Conservation (phyloP, 2,329 filamentous ascomycete species). For the Alternaria sp. region DNA sequence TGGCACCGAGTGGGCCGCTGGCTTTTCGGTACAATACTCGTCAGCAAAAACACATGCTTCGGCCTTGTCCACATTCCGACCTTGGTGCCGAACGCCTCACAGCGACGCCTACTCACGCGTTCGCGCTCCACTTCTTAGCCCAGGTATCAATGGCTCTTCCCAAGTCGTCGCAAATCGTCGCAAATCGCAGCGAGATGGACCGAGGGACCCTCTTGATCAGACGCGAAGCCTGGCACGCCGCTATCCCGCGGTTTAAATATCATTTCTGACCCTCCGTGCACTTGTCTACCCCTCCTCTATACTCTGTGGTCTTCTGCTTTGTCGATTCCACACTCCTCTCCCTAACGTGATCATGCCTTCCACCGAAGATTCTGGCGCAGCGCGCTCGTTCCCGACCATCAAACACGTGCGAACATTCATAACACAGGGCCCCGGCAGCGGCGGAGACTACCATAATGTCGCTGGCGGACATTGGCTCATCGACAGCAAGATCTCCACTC, state of each 20-base stretch:
- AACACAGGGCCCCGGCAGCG: conserved; percentile 65
- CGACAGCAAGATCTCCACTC: conserved; percentile 89
- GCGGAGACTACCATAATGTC: conserved; percentile 86
- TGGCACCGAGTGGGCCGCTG: conserved; percentile 3
- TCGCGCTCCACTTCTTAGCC: conserved; percentile 27
- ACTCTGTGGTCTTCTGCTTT: conserved; percentile 4
- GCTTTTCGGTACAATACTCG: conserved; percentile 5
- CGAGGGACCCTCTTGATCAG: conserved; percentile 28
- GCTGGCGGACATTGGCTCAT: conserved; percentile 78
- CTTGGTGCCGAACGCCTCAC: conserved; percentile 9
- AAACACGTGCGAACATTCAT: conserved; percentile 76
- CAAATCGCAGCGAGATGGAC: conserved; percentile 40
- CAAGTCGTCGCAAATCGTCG: conserved; percentile 26
- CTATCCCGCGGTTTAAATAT: conserved; percentile 27
- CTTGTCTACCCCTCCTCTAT: conserved; percentile 25
- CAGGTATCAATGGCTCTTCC: conserved; percentile 15
- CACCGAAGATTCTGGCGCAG: conserved; percentile 24
- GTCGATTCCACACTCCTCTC: conserved; percentile 1
- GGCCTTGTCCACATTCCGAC: conserved; percentile 1
- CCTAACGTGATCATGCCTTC: conserved; percentile 35
- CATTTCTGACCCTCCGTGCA: conserved; percentile 14
- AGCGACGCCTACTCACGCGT: conserved; percentile 12
- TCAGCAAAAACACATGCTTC: conserved; percentile 5
- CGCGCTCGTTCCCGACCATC: conserved; percentile 73
- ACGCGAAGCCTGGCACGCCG: conserved; percentile 14